These are phyloP conservation scores for Trifolium repens DNA, from an alignment of 306 rosid genomes.

Conservation along the genomic window DNA sequence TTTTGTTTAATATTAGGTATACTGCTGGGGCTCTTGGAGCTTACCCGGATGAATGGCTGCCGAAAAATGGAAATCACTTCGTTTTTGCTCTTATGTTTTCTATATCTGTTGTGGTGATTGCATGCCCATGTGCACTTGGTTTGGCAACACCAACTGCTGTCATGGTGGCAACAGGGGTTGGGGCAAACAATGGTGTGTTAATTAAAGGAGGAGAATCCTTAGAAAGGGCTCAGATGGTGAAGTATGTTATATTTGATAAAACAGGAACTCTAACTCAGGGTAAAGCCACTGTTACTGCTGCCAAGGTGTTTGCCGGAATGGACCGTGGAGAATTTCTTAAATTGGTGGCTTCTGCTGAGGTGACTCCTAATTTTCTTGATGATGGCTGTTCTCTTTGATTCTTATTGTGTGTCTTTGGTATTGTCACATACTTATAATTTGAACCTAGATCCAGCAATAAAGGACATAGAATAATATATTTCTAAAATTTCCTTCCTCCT, in stretches of 20 bases:
- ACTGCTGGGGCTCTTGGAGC: constrained; percentile 81
- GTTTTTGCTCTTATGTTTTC: constrained; percentile 99
- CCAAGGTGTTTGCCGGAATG: constrained; percentile 82
- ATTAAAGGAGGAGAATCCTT: constrained; percentile 98
- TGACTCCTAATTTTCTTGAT: constrained; percentile 45
- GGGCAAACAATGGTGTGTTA: constrained; percentile 94
- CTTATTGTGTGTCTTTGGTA: constrained; percentile 19
- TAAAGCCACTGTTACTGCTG: constrained; percentile 78
- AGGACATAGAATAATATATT: constrained; percentile 1
- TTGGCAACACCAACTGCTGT: constrained; percentile 99
- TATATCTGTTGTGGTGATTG: constrained; percentile 94
- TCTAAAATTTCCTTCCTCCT: constrained; percentile 27
- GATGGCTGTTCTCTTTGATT: constrained; percentile 31
- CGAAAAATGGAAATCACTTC: constrained; percentile 88
- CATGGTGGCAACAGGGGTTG: constrained; percentile 99
- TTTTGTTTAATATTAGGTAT: constrained; percentile 65
- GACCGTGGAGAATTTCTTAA: constrained; percentile 92
- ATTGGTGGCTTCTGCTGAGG: constrained; percentile 99
- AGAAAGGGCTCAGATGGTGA: constrained; percentile 92
- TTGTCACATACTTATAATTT: constrained; percentile 17
- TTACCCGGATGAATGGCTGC: constrained; percentile 91
- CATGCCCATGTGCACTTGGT: constrained; percentile 99
- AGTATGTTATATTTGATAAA: constrained; percentile 90
- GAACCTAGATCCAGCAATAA: constrained; percentile 19
- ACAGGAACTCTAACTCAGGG: constrained; percentile 99